Percentiles rank a stretch among this genome's conserved stretches.
Evolutionary conservation across 2,329 filamentous ascomycete genomes (phyloP).

Genomic region (Penicillium concentricum): DNA sequence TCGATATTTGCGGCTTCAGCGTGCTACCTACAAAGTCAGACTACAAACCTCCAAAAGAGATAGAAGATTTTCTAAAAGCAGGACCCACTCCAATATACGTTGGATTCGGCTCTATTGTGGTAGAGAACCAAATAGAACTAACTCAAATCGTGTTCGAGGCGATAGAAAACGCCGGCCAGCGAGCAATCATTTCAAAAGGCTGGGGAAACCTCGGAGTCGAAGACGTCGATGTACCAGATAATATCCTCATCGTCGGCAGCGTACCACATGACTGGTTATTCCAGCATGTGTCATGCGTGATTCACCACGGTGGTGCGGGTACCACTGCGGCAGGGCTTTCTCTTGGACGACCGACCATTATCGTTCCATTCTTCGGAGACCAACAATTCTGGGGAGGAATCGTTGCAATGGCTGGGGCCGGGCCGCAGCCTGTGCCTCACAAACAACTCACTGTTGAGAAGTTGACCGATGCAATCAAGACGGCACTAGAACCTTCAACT

Average conservation of each 20-base stretch:
- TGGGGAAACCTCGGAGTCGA: slow-evolving; percentile 83
- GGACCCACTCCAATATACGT: slow-evolving; percentile 77
- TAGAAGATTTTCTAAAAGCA: slow-evolving; percentile 64
- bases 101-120: slow-evolving; percentile 79
- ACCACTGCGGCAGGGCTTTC: slow-evolving; percentile 86
- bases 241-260: slow-evolving; percentile 80
- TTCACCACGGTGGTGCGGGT: slow-evolving; percentile 84
- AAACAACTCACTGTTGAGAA: slow-evolving; percentile 66
- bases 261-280: slow-evolving; percentile 90
- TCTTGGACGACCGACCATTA: slow-evolving; percentile 73
- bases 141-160: slow-evolving; percentile 72
- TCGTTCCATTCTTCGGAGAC: slow-evolving; percentile 85
- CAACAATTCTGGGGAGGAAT: slow-evolving; percentile 82
- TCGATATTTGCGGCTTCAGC: slow-evolving; percentile 74
- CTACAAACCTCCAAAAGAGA: slow-evolving; percentile 64
- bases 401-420: slow-evolving; percentile 69
- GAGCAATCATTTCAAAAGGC: slow-evolving; percentile 80
- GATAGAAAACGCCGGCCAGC: slow-evolving; percentile 63
- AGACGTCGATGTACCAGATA: slow-evolving; percentile 66
- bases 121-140: slow-evolving; percentile 70
- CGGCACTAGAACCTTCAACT: slow-evolving; percentile 61
- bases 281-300: slow-evolving; percentile 73
- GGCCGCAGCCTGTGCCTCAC: slow-evolving; percentile 67
- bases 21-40: slow-evolving; percentile 68
- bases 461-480: slow-evolving; percentile 62